Evolutionary conservation across 768 basidiomycete species (phyloP).

Genomic region (Strobilomyces dryophilus): DNA sequence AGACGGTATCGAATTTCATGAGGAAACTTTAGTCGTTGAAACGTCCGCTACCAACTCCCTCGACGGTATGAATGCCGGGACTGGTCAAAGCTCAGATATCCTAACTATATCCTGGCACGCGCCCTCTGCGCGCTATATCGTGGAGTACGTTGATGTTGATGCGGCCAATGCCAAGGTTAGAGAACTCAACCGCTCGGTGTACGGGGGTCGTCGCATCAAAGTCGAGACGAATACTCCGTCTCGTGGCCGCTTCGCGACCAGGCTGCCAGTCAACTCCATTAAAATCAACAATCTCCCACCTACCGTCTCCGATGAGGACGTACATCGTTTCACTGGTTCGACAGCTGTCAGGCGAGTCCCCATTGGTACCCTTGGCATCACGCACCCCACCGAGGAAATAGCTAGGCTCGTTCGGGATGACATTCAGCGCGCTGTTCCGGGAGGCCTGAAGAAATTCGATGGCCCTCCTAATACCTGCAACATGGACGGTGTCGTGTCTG

Average conservation of each 20-base stretch:
- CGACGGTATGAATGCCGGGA: slow-evolving; percentile 40
- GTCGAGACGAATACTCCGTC: slow-evolving; percentile 43
- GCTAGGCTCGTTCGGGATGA: slow-evolving; percentile 22
- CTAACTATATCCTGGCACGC: slow-evolving; percentile 50
- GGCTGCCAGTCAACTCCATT: slow-evolving; percentile 33
- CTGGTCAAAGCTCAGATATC: slow-evolving; percentile 32
- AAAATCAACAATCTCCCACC: slow-evolving; percentile 42
- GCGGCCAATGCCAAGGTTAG: slow-evolving; percentile 29
- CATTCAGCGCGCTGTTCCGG: slow-evolving; percentile 18
- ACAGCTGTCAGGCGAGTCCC: slow-evolving; percentile 22
- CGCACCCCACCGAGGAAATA: slow-evolving; percentile 17
- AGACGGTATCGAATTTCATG: slow-evolving; percentile 46
- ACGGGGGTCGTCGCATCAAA: slow-evolving; percentile 43
- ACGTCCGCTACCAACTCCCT: slow-evolving; percentile 36
- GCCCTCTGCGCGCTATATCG: slow-evolving; percentile 46
- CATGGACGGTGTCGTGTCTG: slow-evolving; percentile 31
- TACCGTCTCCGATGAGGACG: slow-evolving; percentile 18
- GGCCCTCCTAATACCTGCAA: slow-evolving; percentile 12
- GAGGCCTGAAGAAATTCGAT: slow-evolving; percentile 26
- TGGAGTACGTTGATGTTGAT: slow-evolving; percentile 32
- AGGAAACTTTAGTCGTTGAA: slow-evolving; percentile 40
- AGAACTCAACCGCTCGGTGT: slow-evolving; percentile 34
- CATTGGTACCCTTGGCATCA: slow-evolving; percentile 2
- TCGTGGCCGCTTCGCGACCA: slow-evolving; percentile 23
- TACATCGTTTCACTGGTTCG: slow-evolving; percentile 32